Evolutionary conservation across 2,329 filamentous ascomycete genomes (phyloP).

Genomic region (Scedosporium boydii): DNA sequence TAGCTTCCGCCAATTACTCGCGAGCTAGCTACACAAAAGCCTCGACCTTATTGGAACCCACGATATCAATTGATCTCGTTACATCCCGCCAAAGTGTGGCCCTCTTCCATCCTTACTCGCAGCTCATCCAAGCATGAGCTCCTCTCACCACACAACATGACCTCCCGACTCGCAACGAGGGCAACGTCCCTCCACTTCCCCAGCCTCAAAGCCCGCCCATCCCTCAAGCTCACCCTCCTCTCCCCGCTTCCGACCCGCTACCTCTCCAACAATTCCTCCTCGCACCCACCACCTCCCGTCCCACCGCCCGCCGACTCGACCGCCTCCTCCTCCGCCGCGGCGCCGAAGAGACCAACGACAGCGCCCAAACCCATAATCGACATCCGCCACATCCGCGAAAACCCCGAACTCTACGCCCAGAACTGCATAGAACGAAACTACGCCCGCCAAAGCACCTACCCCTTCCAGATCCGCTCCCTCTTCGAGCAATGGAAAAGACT

Average conservation of each 20-base stretch:
- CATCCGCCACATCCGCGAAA: conserved; percentile 82
- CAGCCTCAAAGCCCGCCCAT: too few species aligned
- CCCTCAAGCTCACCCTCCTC: not conserved
- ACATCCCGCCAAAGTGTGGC: too few species aligned
- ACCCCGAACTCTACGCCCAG: conserved; percentile 67
- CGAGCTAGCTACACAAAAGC: too few species aligned
- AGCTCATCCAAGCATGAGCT: too few species aligned
- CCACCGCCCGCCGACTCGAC: not conserved
- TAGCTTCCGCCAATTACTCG: not conserved
- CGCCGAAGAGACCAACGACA: conserved; percentile 46
- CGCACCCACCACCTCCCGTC: not conserved
- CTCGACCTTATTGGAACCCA: not conserved
- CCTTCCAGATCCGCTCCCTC: conserved; percentile 44
- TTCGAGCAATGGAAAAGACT: conserved; percentile 49
- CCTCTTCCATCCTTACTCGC: too few species aligned
- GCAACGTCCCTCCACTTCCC: too few species aligned
- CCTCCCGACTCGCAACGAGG: too few species aligned
- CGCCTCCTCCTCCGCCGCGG: conserved; percentile 10
- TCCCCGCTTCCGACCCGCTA: not conserved
- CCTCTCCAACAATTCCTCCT: not conserved
- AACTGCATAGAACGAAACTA: conserved; percentile 88
- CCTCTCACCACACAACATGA: too few species aligned
- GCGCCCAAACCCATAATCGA: conserved; percentile 75
- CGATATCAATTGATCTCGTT: not conserved
- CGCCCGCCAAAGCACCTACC: conserved; percentile 41